Evolutionary conservation across 73 alveolate genomes (phyloP).

Genomic region (Blepharisma japonicum): DNA sequence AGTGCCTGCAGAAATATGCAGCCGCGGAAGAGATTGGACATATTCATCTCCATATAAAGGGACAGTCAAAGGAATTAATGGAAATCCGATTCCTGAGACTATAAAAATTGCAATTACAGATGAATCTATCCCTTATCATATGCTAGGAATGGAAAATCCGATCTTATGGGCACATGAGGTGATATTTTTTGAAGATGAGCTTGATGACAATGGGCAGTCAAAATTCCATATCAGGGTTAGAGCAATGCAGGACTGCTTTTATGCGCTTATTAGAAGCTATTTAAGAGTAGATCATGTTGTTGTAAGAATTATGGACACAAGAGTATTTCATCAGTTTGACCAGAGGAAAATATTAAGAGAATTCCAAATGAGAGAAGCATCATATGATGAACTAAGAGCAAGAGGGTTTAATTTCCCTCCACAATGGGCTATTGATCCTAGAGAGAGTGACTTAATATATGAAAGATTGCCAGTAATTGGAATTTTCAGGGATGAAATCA

Average conservation of each 20-base stretch:
- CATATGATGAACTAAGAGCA: constrained; percentile 73
- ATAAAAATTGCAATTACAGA: constrained; percentile 66
- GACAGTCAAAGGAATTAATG: constrained; percentile 39
- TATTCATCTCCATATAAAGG: constrained; percentile 97
- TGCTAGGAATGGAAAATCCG: constrained; percentile 85
- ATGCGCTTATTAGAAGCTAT: constrained; percentile 88
- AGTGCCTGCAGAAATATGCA: constrained; percentile 47
- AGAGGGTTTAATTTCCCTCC: constrained; percentile 71
- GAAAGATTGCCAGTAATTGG: constrained; percentile 57
- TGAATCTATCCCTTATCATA: constrained; percentile 85
- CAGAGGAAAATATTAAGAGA: constrained; percentile 76
- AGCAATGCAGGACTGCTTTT: constrained; percentile 96
- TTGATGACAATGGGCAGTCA: constrained; percentile 91
- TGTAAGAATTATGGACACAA: constrained; percentile 94
- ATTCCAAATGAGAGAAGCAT: constrained; percentile 76
- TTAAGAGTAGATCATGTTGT: constrained; percentile 95
- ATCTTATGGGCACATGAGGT: constrained; percentile 84
- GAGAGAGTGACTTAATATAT: constrained; percentile 80
- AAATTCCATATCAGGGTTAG: constrained; percentile 89
- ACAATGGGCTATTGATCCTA: constrained; percentile 80
- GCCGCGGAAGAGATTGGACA: constrained; percentile 83
- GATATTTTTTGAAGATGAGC: constrained; percentile 91
- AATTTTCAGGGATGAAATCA: constrained; percentile 58
- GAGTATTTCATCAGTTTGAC: constrained; percentile 90
- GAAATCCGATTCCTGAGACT: constrained; percentile 32